Base-by-base conservation (phyloP, 2,329 filamentous ascomycete genomes). In the Cladorrhinum sp. region DNA sequence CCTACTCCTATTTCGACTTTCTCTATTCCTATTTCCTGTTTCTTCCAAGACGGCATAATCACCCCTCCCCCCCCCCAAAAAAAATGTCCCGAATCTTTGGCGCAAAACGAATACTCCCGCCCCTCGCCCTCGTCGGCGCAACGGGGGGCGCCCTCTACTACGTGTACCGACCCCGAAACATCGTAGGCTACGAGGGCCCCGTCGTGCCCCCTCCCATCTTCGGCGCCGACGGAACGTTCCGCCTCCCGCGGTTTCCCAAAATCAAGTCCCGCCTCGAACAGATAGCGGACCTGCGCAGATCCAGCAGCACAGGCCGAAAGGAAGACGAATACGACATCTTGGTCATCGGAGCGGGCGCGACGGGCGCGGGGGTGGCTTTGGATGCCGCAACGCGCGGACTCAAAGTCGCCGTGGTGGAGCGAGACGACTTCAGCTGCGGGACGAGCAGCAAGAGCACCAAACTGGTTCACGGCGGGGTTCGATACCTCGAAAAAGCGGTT, bases 391-490 rank as follows among this genome's bases (percentile, higher is more conserved):
- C 90, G 1, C 83, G 90, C 67, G 90, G 90, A 1, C 77, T 94
- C 69, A 91, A 87, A 75, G 90, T 95, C 62, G 90, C 91, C 12
- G 77, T 93, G 55, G 89, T 95, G 16, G 90, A 95, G 77, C 82
- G 90, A 64, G 91, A 94, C 73, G 90, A 95, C 75, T 95, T 94
- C 73, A 88, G 87, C 68, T 83, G 87, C 64, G 90, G 91, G 28
- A 94, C 90, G 46, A 92, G 89, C 78, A 91, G 88, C 74, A 94
- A 94, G 79, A 92, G 89, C 77, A 95, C 90, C 54, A 95, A 95
- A 76, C 81, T 95, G 57, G 91, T 95, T 18, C 90, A 95, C 75
- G 90, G 90, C 67, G 90, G 90, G 71, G 91, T 95, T 62, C 85
- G 90, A 66, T 95, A 94, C 73, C 80, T 95, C 61, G 91, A 95